Conservation (phyloP, 2,329 filamentous ascomycete genomes). For the Cercospora sesami region DNA sequence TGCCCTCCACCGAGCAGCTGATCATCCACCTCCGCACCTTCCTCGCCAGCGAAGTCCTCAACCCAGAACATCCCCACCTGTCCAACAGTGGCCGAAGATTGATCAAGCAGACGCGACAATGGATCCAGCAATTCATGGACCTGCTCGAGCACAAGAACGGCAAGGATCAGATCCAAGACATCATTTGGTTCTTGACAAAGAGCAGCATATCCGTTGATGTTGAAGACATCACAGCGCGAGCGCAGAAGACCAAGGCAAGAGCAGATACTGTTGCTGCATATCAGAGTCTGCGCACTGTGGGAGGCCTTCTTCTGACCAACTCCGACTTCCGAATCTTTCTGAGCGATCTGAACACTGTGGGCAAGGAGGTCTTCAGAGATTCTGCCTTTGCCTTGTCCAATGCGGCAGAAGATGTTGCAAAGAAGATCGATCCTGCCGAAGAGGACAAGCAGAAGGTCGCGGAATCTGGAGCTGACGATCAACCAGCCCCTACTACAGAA, state of each 20-base stretch:
- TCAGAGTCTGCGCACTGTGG: constrained; percentile 77
- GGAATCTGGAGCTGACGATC: constrained; percentile 52
- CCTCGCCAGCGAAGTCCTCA: constrained; percentile 74
- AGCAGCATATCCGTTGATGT: constrained; percentile 70
- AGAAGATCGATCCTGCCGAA: constrained; percentile 68
- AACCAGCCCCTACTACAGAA: constrained; percentile 56
- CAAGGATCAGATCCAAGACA: constrained; percentile 83
- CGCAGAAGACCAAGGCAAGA: constrained; percentile 62
- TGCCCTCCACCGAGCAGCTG: constrained; percentile 86
- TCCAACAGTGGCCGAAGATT: constrained; percentile 76
- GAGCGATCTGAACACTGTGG: constrained; percentile 74
- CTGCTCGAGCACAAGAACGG: constrained; percentile 79
- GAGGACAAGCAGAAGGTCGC: constrained; percentile 59
- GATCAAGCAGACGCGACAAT: constrained; percentile 69
- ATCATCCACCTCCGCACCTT: constrained; percentile 78
- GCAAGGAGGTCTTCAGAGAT: constrained; percentile 81
- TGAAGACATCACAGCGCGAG: constrained; percentile 61
- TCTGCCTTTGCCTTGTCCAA: constrained; percentile 77
- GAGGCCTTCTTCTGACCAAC: constrained; percentile 82
- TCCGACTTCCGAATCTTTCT: constrained; percentile 86
- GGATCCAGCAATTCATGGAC: constrained; percentile 78
- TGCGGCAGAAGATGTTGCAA: constrained; percentile 71
- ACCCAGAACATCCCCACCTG: constrained; percentile 70
- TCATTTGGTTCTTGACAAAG: constrained; percentile 80
- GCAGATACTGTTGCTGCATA: constrained; percentile 75